Percentiles rank a stretch among this genome's conserved stretches.
Evolutionary conservation across 2,329 filamentous ascomycete genomes (phyloP).

Genomic region (Macrophomina tecta): DNA sequence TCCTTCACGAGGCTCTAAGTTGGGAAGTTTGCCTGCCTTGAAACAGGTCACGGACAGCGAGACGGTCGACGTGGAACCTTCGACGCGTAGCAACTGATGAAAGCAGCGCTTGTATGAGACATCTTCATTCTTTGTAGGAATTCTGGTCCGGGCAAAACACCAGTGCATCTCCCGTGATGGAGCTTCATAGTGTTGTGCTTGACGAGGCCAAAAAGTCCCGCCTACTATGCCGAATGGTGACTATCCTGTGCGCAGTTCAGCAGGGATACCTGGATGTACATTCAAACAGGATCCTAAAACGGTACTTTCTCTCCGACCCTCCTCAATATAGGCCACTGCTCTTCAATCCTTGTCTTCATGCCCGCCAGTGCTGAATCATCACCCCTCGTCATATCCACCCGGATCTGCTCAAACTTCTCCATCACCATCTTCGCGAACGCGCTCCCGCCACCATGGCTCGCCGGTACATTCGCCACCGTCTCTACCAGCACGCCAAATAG

Average conservation of each 20-base stretch:
- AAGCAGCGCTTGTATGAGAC: background rate
- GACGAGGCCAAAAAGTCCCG: too few species aligned
- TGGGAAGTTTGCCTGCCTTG: background rate
- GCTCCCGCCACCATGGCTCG: constrained; percentile 52
- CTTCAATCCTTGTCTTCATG: constrained; percentile 33
- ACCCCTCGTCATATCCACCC: constrained; percentile 34
- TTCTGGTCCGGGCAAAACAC: background rate
- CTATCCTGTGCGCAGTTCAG: too few species aligned
- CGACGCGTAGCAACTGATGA: background rate
- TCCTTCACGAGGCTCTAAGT: background rate
- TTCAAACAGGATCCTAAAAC: constrained; percentile 23
- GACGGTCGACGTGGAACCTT: background rate
- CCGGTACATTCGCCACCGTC: constrained; percentile 45
- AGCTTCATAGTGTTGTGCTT: background rate
- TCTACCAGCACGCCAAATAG: constrained; percentile 52
- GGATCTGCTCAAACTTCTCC: constrained; percentile 46
- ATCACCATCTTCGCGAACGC: constrained; percentile 49
- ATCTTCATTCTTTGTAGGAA: background rate
- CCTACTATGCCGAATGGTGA: too few species aligned
- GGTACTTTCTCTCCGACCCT: constrained; percentile 40
- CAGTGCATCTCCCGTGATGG: background rate
- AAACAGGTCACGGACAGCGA: background rate
- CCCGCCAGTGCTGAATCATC: constrained; percentile 29
- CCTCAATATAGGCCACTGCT: constrained; percentile 36
- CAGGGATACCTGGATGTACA: too few species aligned